Conservation (phyloP, 1,139 yeast species). For the Debaryomyces psychrophilus region DNA sequence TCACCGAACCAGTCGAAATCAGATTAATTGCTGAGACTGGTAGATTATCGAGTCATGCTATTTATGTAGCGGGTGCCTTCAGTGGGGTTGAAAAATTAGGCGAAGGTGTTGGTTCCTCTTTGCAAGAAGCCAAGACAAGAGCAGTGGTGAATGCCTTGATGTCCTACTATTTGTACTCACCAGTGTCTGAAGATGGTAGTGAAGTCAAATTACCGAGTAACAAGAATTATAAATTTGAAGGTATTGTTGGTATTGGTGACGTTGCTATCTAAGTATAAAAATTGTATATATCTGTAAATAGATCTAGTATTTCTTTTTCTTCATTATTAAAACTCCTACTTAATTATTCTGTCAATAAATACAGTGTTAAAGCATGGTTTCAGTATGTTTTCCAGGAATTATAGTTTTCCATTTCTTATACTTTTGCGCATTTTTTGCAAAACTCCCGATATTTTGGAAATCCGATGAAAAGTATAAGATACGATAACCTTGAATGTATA, state of each 20-base stretch:
- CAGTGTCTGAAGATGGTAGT: slow-evolving; percentile 52
- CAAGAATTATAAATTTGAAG: slow-evolving; percentile 44
- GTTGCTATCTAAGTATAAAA: slow-evolving; percentile 41
- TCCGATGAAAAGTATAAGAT: neutral
- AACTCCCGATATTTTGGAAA: neutral
- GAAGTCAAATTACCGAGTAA: slow-evolving; percentile 64
- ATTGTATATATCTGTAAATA: slow-evolving; percentile 14
- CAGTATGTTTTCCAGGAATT: neutral
- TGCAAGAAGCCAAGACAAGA: slow-evolving; percentile 89
- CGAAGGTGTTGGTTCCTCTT: slow-evolving; percentile 93
- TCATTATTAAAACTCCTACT: neutral
- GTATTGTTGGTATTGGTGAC: slow-evolving; percentile 58
- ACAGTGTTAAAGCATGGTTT: neutral
- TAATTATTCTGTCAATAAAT: slow-evolving; percentile 4
- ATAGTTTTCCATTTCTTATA: neutral
- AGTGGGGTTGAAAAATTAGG: slow-evolving; percentile 83
- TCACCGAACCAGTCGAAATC: slow-evolving; percentile 70
- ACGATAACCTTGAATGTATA: too few species aligned
- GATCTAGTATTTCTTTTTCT: slow-evolving; percentile 6
- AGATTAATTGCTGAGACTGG: slow-evolving; percentile 94
- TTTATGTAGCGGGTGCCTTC: slow-evolving; percentile 89
- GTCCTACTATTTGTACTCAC: slow-evolving; percentile 90
- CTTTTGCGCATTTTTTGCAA: neutral
- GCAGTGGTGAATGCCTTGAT: slow-evolving; percentile 90
- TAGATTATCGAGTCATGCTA: slow-evolving; percentile 79